Conservation (phyloP, 73 alveolate genomes). For the Paramecium bursaria region DNA sequence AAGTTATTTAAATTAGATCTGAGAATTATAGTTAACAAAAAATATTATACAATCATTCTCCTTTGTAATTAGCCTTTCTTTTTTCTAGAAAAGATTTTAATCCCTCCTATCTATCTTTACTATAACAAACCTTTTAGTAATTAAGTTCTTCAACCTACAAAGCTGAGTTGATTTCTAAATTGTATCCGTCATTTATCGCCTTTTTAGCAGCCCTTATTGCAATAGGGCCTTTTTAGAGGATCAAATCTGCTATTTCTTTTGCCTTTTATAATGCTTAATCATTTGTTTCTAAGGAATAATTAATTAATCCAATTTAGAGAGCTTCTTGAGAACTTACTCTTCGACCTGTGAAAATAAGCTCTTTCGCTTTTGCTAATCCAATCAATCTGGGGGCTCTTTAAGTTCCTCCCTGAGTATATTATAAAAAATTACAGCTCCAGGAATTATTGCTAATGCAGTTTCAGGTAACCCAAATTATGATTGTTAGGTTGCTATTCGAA, state of each 20-base stretch:
- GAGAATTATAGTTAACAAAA: no score
- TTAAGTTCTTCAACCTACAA: conserved; percentile 84
- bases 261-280: conserved; percentile 78
- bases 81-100: conserved; percentile 90
- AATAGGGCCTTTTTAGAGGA: conserved; percentile 84
- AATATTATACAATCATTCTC: no score
- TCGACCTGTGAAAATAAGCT: conserved; percentile 94
- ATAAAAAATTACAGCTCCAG: conserved; percentile 96
- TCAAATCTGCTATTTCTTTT: conserved; percentile 82
- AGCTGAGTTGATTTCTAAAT: conserved; percentile 88
- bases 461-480: conserved; percentile 93
- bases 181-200: conserved; percentile 93
- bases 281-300: conserved; percentile 71
- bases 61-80: conserved; percentile 82
- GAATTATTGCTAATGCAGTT: conserved; percentile 92
- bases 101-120: conserved; percentile 91
- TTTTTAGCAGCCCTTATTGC: conserved; percentile 87
- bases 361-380: conserved; percentile 93
- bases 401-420: conserved; percentile 94
- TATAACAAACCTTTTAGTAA: conserved; percentile 85
- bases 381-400: conserved; percentile 90
- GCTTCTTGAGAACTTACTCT: conserved; percentile 84
- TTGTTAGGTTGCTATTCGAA: conserved; percentile 88
- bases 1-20: conserved; percentile 54
- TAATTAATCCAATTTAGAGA: conserved; percentile 81